Evolutionary conservation across 148 eudicot species (phyloP), one percentile per base, ranked within the genome.

Genomic region (Nepenthes mirabilis): DNA sequence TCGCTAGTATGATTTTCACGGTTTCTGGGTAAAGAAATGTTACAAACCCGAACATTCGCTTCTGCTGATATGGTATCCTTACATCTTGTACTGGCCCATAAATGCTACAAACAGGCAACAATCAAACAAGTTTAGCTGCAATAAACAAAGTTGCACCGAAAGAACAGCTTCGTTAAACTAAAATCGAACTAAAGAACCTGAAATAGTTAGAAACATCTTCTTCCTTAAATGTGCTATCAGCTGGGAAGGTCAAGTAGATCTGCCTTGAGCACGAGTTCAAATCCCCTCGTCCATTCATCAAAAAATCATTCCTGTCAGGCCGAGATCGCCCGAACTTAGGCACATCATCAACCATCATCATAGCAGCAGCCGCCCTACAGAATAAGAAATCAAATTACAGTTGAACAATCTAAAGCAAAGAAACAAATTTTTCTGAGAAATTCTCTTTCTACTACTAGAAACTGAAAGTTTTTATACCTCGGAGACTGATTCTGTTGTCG

Each of bases 31-130:
- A 83, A 9, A 83, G 67, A 59, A 91, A 91, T 1, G 97, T 91
- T 14, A 91, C 97, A 43, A 91, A 91, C 0, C 96, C 97, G 77
- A 91, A 91, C 97, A 91, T 91, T 60, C 96, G 74, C 79, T 91
- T 91, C 68, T 81, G 94, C 80, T 91, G 97, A 68, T 85, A 88
- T 11, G 97, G 97, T 36, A 91, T 91, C 74, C 97, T 81, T 71
- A 91, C 97, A 75, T 91, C 97, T 74, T 87, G 90, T 37, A 91
- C 97, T 11, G 96, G 97, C 72, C 96, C 97, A 74, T 65, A 91
- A 45, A 71, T 61, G 74, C 96, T 91, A 70, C 78, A 49, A 49
- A 2, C 10, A 6, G 10, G 3, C 52, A 49, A 49, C 14, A 49
- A 23, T 49, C 52, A 49, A 49, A 49, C 14, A 49, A 49, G 2